Conservation (phyloP, 495 filamentous ascomycete genomes). For the Hypoxylon trugodes region DNA sequence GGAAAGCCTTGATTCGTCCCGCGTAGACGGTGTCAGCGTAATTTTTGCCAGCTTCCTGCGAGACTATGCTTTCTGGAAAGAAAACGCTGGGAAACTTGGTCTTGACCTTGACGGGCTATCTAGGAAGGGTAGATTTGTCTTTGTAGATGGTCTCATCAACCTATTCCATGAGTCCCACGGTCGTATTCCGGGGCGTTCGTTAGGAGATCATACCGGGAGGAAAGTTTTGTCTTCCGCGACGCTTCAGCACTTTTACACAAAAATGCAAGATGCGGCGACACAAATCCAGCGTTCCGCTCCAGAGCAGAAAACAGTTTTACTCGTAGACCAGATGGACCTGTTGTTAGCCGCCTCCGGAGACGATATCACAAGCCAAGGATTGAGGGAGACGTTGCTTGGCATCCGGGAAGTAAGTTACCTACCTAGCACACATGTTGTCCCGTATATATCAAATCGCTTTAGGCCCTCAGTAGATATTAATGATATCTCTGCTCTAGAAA, state of each 20-base stretch:
- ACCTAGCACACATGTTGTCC: neutral
- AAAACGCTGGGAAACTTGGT: constrained; percentile 68
- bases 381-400: constrained; percentile 57
- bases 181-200: constrained; percentile 2
- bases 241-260: constrained; percentile 25
- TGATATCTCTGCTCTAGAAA: constrained; percentile 45
- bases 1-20: constrained; percentile 1
- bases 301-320: constrained; percentile 47
- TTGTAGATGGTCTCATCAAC: constrained; percentile 74
- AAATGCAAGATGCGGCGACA: constrained; percentile 33
- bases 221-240: constrained; percentile 24
- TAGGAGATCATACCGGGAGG: constrained; percentile 1
- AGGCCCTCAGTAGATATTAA: constrained; percentile 22
- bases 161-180: constrained; percentile 46
- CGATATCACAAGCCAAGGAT: constrained; percentile 25
- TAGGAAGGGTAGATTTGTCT: constrained; percentile 67
- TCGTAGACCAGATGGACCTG: constrained; percentile 66
- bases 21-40: constrained; percentile 52
- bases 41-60: constrained; percentile 83
- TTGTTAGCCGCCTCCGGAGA: constrained; percentile 58
- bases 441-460: neutral
- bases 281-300: constrained; percentile 27
- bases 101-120: constrained; percentile 71
- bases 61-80: constrained; percentile 78
- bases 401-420: constrained; percentile 60